Percentiles rank a stretch among this genome's conserved stretches.
These are phyloP conservation scores for Pseudonectria foliicola DNA, from an alignment of 2,329 filamentous ascomycete genomes.

Conservation along the genomic window DNA sequence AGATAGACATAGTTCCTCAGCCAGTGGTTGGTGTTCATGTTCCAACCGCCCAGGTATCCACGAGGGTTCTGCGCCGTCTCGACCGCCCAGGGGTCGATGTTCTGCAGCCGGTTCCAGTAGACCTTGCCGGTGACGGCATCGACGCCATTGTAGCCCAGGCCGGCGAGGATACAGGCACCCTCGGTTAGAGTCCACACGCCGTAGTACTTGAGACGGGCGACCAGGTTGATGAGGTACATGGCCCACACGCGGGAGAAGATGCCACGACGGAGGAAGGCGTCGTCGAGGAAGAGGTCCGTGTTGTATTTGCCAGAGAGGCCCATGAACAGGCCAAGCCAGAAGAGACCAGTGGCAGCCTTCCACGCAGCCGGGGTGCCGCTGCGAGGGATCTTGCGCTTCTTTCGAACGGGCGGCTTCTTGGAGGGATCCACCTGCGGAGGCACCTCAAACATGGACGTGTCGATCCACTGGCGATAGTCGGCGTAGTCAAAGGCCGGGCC, in stretches of 20 bases:
- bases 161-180: constrained; percentile 87
- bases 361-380: constrained; percentile 77
- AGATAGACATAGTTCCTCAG: constrained; percentile 93
- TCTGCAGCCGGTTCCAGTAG: constrained; percentile 81
- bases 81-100: constrained; percentile 78
- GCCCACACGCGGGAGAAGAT: constrained; percentile 69
- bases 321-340: constrained; percentile 76
- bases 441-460: constrained; percentile 89
- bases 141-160: constrained; percentile 89
- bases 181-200: constrained; percentile 92
- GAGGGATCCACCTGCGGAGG: constrained; percentile 74
- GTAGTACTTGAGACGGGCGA: constrained; percentile 87
- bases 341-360: constrained; percentile 65
- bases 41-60: constrained; percentile 87
- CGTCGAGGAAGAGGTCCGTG: constrained; percentile 54
- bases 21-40: constrained; percentile 98
- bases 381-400: constrained; percentile 85
- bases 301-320: constrained; percentile 63
- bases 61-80: constrained; percentile 92
- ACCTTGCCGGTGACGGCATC: constrained; percentile 79
- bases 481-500: constrained; percentile 92
- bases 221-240: constrained; percentile 77
- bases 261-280: constrained; percentile 58
- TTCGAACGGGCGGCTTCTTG: constrained; percentile 78
- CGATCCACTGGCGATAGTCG: constrained; percentile 88